phyloP scores from a whole-genome alignment of 805 yeast species.

The Brettanomyces nanus region DNA sequence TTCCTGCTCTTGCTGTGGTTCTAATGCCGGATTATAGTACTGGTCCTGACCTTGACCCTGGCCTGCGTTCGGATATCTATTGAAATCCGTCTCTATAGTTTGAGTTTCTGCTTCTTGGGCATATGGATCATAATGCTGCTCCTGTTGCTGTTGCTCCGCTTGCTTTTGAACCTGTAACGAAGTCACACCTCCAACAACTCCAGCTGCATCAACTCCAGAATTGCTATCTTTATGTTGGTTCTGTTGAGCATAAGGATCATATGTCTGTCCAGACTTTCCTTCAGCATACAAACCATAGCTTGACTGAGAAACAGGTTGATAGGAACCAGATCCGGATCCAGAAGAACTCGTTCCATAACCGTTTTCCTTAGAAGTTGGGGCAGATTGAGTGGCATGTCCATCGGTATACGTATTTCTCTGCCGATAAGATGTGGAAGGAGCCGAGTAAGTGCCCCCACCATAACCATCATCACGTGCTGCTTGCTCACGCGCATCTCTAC shows the following conservation, averaged over 20 bases:
- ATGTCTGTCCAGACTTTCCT: too few species aligned
- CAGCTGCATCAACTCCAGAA: constrained; percentile 2
- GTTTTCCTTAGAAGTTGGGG: neutral
- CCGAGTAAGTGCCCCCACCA: constrained; percentile 14
- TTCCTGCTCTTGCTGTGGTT: constrained; percentile 11
- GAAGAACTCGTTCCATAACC: neutral
- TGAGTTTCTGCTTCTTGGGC: constrained; percentile 15
- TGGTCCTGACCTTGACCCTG: constrained; percentile 3
- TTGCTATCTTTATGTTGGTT: neutral
- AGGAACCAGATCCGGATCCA: neutral
- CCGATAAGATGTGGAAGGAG: neutral
- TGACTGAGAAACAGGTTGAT: constrained; percentile 1
- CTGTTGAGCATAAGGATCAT: constrained; percentile 21
- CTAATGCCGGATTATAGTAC: constrained; percentile 12
- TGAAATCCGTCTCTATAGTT: constrained; percentile 4
- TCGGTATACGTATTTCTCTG: neutral
- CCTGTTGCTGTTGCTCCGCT: constrained; percentile 6
- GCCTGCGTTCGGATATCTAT: constrained; percentile 4
- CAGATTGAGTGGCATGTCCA: constrained; percentile 2
- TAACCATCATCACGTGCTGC: constrained; percentile 14
- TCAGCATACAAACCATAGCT: constrained; percentile 2
- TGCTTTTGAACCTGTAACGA: constrained; percentile 5
- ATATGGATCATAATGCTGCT: constrained; percentile 15
- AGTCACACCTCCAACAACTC: constrained; percentile 2
- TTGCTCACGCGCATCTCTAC: constrained; percentile 6